Evolutionary conservation across 2,329 filamentous ascomycete species (phyloP), one percentile per base, ranked within the genome.

Genomic region (Monilinia aucupariae): DNA sequence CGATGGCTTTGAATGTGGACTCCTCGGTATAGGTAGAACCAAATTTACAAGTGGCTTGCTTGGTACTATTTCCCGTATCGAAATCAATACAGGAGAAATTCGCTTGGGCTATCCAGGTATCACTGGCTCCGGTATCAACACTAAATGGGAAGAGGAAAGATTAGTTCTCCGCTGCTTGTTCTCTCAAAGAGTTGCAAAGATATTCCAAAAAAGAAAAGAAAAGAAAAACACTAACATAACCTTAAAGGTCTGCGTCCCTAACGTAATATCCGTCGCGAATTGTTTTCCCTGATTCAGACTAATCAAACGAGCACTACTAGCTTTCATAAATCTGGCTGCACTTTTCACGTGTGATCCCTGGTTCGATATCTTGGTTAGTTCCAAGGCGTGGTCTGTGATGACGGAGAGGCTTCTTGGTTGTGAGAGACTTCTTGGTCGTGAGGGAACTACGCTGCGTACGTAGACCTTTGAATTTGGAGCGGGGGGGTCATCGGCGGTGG

Each of bases 121-220:
- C 79, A 56, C 74, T 76, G 61, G 76, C 78, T 25, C 79, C 79
- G 1, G 78, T 80, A 63, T 82, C 79, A 55, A 81, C 71, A 13
- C 79, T 73, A 2, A 76, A 30, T 13, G 13, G 2, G 32, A 17
- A 13, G 8, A 22, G 15, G 22, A 17, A 30, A 20, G 8, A 8
- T 61, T 8, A 58, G 41, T 48, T 47, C 20, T 17, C 22, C 4
- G 27, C 20, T 7, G 7, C 8, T 22, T 22, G 3, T 22, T 4
- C 9, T n/a, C 20, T 25, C 22, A 48, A 5, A 22, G 12, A 13
- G 6, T n/a, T 32, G 34, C n/a, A n/a, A n/a, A n/a, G n/a, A n/a
- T n/a, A n/a, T n/a, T n/a, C n/a, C n/a, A n/a, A n/a, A 25, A 9
- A 20, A 20, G 17, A 12, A 43, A 15, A 4, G 15, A 10, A 32